Conservation (phyloP, 208 protist genomes). For the Acanthamoeba lenticulata region DNA sequence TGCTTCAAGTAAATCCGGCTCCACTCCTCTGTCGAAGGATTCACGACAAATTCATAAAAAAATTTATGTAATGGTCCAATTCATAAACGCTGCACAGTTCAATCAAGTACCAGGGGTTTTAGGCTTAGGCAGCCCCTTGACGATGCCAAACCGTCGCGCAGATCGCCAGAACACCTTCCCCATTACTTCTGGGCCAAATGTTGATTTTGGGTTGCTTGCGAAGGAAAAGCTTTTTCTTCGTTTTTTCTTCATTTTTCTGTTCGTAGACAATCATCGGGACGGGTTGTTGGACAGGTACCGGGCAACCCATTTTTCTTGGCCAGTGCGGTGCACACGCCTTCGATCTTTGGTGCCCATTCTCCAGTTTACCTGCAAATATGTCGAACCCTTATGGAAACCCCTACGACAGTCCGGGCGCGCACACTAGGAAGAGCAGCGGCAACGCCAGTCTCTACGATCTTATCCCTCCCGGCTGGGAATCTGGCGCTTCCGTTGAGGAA, state of each 20-base stretch:
- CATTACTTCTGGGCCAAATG: background rate
- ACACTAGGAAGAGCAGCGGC: background rate
- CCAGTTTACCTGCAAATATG: background rate
- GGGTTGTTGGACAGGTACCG: background rate
- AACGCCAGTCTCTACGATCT: background rate
- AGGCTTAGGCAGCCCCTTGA: slow-evolving; percentile 24
- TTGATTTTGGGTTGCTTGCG: background rate
- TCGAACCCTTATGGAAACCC: slow-evolving; percentile 23
- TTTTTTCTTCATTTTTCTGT: background rate
- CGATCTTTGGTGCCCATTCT: background rate
- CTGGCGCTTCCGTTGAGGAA: slow-evolving; percentile 48
- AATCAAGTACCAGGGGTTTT: slow-evolving; percentile 15
- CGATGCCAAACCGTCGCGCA: background rate
- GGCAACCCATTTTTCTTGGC: background rate
- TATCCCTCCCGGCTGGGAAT: slow-evolving; percentile 55
- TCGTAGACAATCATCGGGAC: background rate
- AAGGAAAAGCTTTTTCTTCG: background rate
- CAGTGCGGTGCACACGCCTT: background rate
- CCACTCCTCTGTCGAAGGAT: slow-evolving; percentile 22
- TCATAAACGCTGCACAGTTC: background rate
- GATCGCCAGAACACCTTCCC: background rate
- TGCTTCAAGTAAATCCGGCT: slow-evolving; percentile 28
- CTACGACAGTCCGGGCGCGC: background rate
- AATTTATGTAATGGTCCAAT: too few relatives aligned
- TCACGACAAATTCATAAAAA: too few relatives aligned